Conservation (phyloP, 1,284 basidiomycete species). For the Prillingera fragicola region DNA sequence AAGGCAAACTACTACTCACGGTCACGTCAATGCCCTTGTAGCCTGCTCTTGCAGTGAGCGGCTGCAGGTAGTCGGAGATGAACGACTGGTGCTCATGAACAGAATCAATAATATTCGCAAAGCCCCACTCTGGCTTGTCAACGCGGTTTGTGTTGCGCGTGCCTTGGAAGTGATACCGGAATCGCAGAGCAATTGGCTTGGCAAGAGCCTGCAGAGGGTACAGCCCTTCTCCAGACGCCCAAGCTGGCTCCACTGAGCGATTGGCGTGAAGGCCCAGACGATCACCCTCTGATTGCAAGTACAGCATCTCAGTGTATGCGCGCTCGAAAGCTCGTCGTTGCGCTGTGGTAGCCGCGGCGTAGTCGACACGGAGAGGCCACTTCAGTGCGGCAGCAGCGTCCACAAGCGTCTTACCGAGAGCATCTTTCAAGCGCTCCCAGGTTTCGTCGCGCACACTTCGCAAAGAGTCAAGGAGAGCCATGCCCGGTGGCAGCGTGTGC, state of each 20-base stretch:
- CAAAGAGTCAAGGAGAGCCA: conserved; percentile 52
- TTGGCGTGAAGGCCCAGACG: conserved; percentile 31
- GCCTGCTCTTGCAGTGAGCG: conserved; percentile 60
- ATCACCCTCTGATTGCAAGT: conserved; percentile 61
- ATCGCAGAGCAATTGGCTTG: conserved; percentile 75
- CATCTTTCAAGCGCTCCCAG: conserved; percentile 66
- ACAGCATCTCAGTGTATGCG: conserved; percentile 67
- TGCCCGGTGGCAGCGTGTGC: conserved; percentile 45
- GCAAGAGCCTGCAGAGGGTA: conserved; percentile 81
- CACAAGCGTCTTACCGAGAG: conserved; percentile 59
- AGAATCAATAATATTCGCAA: conserved; percentile 80
- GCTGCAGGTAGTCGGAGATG: conserved; percentile 69
- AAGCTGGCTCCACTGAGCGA: conserved; percentile 47
- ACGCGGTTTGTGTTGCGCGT: conserved; percentile 79
- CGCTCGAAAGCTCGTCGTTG: conserved; percentile 63
- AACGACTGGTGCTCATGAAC: conserved; percentile 74
- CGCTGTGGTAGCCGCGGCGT: conserved; percentile 52
- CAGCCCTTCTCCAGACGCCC: conserved; percentile 51
- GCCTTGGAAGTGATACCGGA: conserved; percentile 93
- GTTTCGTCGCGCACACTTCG: conserved; percentile 59
- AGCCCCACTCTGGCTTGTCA: conserved; percentile 99
- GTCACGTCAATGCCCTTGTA: conserved; percentile 65
- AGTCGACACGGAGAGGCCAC: conserved; percentile 73
- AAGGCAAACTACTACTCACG: conserved; percentile 52
- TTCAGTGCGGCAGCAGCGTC: conserved; percentile 63